Conservation (phyloP, 2,329 filamentous ascomycete species). For the Pezicula carpinea region DNA sequence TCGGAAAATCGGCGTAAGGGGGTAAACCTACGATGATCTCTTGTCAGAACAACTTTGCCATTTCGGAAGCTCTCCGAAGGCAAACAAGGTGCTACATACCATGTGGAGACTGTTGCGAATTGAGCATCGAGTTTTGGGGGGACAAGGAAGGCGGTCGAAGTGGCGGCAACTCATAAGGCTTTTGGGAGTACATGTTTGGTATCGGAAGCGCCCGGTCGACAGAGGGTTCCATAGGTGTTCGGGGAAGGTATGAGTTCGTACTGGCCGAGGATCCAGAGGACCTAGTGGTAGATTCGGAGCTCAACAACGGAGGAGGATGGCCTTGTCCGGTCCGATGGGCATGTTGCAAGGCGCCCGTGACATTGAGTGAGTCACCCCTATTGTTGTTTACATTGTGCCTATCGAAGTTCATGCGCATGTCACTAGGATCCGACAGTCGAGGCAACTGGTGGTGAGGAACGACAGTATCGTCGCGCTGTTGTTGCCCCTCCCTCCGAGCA, state of each 20-base stretch:
- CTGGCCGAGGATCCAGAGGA: constrained; percentile 22
- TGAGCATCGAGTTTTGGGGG: constrained; percentile 16
- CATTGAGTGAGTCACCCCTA: constrained; percentile 5
- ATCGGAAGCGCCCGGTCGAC: constrained; percentile 24
- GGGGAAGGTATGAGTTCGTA: constrained; percentile 24
- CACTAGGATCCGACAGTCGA: constrained; percentile 12
- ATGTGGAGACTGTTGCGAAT: constrained; percentile 21
- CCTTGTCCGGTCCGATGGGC: constrained; percentile 17
- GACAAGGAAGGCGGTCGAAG: constrained; percentile 24
- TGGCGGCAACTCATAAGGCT: constrained; percentile 25
- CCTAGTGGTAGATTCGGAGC: constrained; percentile 23
- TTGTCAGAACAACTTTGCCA: neutral
- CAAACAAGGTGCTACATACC: constrained; percentile 15
- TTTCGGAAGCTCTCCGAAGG: neutral
- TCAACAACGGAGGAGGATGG: constrained; percentile 23
- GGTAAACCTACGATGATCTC: constrained; percentile 10
- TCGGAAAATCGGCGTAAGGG: constrained; percentile 15
- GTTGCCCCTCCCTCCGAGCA: constrained; percentile 22
- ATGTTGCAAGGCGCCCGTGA: constrained; percentile 18
- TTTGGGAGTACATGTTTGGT: constrained; percentile 21
- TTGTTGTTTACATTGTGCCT: constrained; percentile 8
- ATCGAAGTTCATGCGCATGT: constrained; percentile 15
- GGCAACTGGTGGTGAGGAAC: constrained; percentile 12
- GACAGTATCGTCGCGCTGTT: constrained; percentile 13
- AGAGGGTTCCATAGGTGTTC: constrained; percentile 26